Base-by-base conservation (phyloP, 331 rosid species). In the Cydonia oblonga region DNA sequence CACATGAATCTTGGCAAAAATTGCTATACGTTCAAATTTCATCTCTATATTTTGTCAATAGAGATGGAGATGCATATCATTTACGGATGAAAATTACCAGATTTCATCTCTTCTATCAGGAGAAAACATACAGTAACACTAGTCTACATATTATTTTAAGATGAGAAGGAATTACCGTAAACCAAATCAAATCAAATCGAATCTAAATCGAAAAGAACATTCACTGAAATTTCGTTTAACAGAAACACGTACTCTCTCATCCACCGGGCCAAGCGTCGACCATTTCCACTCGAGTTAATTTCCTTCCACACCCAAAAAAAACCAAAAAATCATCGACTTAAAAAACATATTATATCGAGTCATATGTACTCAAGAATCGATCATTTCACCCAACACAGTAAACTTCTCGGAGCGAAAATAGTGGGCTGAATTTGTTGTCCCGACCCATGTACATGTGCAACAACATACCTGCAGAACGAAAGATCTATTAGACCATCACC, bases 401-500 rank as follows among this genome's bases (percentile, higher is more conserved):
- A 70, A 75, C 69, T 70, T 69, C 71, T 72, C 66, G 24, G 59
- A 61, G 73, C 73, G 78, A 77, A 86, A 61, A 70, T 60, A 30
- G 75, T 10, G 32, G 68, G 75, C 75, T 58, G 81, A 73, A 76
- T 72, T 85, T 74, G 74, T 65, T 54, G 80, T 74, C 78, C 76
- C 46, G 65, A 76, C 79, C 84, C 86, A 81, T 54, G 76, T 68
- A 70, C 76, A 70, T 44, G 67, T 88, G 77, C 83, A 64, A 76
- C 72, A 81, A 66, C 73, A 64, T 51, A 76, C 91, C 96, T 89
- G 85, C 68, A 59, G 64, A 71, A 82, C 52, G 58, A 68, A 69
- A 64, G 30, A 51, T 18, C n/a, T 7, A 19, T 7, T 7, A 49
- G 10, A 18, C 56, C 6, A 18, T 6, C 8, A 51, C 56, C 56